phyloP scores from a whole-genome alignment of 306 rosid genomes.

The Quercus suber region DNA sequence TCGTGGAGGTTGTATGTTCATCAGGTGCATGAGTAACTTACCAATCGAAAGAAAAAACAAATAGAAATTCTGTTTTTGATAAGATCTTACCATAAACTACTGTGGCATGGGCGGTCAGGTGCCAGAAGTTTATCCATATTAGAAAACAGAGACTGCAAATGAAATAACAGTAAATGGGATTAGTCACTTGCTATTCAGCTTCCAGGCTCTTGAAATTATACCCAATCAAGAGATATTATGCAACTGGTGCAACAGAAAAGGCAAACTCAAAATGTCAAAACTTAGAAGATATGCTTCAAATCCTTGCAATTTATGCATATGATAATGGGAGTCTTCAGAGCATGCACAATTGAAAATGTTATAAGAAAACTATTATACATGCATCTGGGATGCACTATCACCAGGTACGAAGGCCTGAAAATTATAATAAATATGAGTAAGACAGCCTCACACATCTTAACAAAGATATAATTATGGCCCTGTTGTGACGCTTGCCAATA shows the following conservation, averaged over 20 bases:
- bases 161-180: conserved; percentile 32
- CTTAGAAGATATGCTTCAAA: neutral
- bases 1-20: neutral
- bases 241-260: conserved; percentile 13
- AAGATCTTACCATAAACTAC: conserved; percentile 82
- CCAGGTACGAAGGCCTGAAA: neutral
- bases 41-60: neutral
- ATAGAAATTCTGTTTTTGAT: conserved; percentile 8
- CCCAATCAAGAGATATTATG: conserved; percentile 10
- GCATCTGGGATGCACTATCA: neutral
- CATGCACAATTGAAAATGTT: neutral
- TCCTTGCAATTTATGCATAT: neutral
- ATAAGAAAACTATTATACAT: neutral
- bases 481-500: neutral
- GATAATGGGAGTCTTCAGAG: neutral
- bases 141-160: conserved; percentile 74
- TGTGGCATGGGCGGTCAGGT: conserved; percentile 79
- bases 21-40: no score
- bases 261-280: conserved; percentile 10
- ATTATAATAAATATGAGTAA: neutral
- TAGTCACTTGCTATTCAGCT: neutral
- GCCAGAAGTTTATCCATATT: conserved; percentile 84
- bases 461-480: neutral
- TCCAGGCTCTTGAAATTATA: conserved; percentile 8
- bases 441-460: neutral